Evolutionary conservation across 2,329 filamentous ascomycete species (phyloP), one percentile per base, ranked within the genome.

Genomic region (Cladorrhinum sp.): DNA sequence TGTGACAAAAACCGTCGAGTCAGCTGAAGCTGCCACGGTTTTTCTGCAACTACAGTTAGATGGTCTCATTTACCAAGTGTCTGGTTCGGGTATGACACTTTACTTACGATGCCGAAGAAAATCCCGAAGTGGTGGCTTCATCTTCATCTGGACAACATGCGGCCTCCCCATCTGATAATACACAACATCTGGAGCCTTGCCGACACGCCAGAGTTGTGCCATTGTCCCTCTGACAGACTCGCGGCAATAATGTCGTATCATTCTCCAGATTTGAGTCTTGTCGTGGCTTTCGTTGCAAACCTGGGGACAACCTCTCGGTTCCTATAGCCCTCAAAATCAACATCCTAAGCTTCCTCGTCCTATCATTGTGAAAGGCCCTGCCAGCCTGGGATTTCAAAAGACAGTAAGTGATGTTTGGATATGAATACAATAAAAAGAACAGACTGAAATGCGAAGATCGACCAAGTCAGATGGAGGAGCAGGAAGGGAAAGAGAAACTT

Each of bases 341-440:
- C 69, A 71, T 71, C 53, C 63, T 65, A 60, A 59, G 55, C 50
- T 50, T 64, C 58, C 61, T 58, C 50, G 48, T 56, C 24, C 57
- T 62, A 29, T 59, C 65, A 65, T 69, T 62, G 60, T 69, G 55
- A 13, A 56, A 49, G 23, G 51, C 20, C 16, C 55, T n/a, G 45
- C 20, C 36, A 41, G 29, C 56, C 45, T 50, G 16, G 23, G 32
- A 45, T 12, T 52, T 32, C 32, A 20, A 56, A 49, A 20, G 49
- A 29, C 60, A 23, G 23, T 59, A 59, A 54, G 49, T 51, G 50
- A 60, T 59, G 59, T 59, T 50, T 57, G 59, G 55, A 41, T 20
- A 49, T 57, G 38, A 23, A 53, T 50, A 20, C 25, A 38, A 58
- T 20, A n/a, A 55, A 51, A 24, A 20, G 49, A 32, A 22, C 55